Evolutionary conservation across 2,329 filamentous ascomycete species (phyloP).

Genomic region (Colletotrichum sp.): DNA sequence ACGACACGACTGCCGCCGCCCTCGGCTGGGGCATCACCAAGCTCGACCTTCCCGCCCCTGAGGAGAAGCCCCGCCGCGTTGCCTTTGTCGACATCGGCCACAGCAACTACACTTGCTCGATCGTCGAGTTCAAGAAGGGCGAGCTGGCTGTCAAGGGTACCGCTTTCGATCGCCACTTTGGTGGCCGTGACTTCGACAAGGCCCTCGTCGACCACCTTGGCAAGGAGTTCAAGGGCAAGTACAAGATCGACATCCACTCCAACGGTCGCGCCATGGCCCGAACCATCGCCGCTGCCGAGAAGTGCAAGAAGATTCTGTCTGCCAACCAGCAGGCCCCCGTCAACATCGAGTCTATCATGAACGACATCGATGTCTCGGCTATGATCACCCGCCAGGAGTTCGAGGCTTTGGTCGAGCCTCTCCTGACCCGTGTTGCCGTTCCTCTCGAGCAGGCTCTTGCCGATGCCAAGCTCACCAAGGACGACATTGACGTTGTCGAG

Average conservation of each 20-base stretch:
- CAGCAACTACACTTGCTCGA: slow-evolving; percentile 92
- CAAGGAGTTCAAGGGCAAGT: slow-evolving; percentile 96
- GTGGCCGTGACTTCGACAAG: slow-evolving; percentile 96
- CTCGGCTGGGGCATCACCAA: slow-evolving; percentile 98
- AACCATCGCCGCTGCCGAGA: slow-evolving; percentile 88
- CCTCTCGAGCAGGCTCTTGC: slow-evolving; percentile 91
- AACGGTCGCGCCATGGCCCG: slow-evolving; percentile 91
- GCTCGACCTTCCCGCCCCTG: slow-evolving; percentile 83
- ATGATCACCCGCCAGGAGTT: slow-evolving; percentile 95
- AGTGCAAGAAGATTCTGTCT: slow-evolving; percentile 97
- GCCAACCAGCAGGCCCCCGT: slow-evolving; percentile 92
- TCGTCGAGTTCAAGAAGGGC: slow-evolving; percentile 97
- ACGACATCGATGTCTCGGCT: slow-evolving; percentile 88
- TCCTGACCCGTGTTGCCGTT: slow-evolving; percentile 73
- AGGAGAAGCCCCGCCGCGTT: slow-evolving; percentile 92
- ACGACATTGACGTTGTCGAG: slow-evolving; percentile 93
- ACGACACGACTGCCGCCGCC: slow-evolving; percentile 95
- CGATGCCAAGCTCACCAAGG: slow-evolving; percentile 88
- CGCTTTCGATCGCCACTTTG: slow-evolving; percentile 93
- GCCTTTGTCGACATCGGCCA: slow-evolving; percentile 95
- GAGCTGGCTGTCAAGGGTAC: slow-evolving; percentile 94
- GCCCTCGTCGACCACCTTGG: slow-evolving; percentile 93
- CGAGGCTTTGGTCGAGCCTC: slow-evolving; percentile 86
- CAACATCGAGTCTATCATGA: slow-evolving; percentile 98
- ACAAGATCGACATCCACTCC: slow-evolving; percentile 92